Evolutionary conservation across 768 basidiomycete genomes (phyloP), one percentile per base, ranked within the genome.

Genomic region (Hericium alpestre): DNA sequence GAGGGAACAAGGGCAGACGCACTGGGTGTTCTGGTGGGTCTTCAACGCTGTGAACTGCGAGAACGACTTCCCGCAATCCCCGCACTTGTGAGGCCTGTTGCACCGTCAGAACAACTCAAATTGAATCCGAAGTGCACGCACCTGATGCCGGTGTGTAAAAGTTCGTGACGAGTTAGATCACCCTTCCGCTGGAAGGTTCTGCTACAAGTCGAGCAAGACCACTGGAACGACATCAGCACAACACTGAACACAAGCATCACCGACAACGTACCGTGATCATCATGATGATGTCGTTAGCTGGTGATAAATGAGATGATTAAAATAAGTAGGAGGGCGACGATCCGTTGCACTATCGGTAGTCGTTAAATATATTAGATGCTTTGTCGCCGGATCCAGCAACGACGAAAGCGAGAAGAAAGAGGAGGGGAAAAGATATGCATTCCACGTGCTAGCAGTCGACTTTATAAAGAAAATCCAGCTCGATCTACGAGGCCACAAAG

Each of bases 11-110:
- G 16, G 54, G 59, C 54, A 23, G 12, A 67, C 84, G 58, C 68
- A 89, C 87, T 89, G 87, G 18, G 73, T 72, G 58, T 87, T 89
- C 54, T 60, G 56, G 59, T 89, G 87, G 1, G 80, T 84, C 60
- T 79, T 81, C 54, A 88, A 70, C 2, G 78, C 82, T 2, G 80
- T 79, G 46, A 63, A 68, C 67, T 88, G 87, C 9, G 78, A 67
- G 64, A 89, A 89, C 1, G 63, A 61, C 64, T 79, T 84, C 4
- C 67, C 67, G 63, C 87, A 89, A 5, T 66, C 64, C 41, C 65
- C 59, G 64, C 86, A 88, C 2, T 64, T 56, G 58, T 80, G 72
- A 6, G 77, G 79, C 53, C 86, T 87, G 41, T 23, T 52, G 48
- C 47, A n/a, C 53, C 49, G 18, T 53, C 13, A 54, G 43, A 52